A percentile compares a stretch with the other conserved stretches of the same genome.
These are phyloP conservation scores for Beauveria scarabaeidicola DNA, from an alignment of 2,329 filamentous ascomycete genomes.

Conservation along the genomic window DNA sequence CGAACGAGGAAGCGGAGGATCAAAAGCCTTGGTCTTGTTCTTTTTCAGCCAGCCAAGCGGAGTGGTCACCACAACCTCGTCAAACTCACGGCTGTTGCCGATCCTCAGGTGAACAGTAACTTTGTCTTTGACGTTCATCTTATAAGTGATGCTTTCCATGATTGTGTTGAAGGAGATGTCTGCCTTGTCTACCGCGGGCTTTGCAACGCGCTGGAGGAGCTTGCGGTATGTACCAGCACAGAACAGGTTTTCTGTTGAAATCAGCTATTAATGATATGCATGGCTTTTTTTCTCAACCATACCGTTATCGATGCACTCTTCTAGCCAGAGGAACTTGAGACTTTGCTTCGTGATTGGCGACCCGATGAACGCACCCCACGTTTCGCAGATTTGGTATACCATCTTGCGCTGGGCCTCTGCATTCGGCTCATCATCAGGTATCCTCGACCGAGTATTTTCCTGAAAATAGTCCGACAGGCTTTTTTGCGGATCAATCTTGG, in stretches of 20 bases:
- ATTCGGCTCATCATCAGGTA: conserved; percentile 35
- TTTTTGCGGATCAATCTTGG: conserved; percentile 36
- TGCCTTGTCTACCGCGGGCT: conserved; percentile 46
- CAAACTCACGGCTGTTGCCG: conserved; percentile 44
- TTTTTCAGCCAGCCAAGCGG: conserved; percentile 62
- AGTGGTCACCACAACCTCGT: conserved; percentile 59
- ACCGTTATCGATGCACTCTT: conserved; percentile 69
- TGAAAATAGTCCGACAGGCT: conserved; percentile 49
- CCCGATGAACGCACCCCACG: conserved; percentile 66
- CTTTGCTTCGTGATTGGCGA: conserved; percentile 56
- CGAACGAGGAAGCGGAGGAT: conserved; percentile 48
- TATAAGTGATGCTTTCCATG: conserved; percentile 34
- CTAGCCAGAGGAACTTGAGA: conserved; percentile 68
- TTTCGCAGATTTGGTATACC: conserved; percentile 47
- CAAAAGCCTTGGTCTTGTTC: conserved; percentile 45
- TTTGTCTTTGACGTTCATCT: conserved; percentile 21
- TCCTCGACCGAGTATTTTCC: conserved; percentile 34
- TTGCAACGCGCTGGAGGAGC: conserved; percentile 49
- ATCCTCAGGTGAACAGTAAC: conserved; percentile 38
- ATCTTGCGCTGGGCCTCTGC: conserved; percentile 32
- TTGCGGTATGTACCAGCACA: conserved; percentile 51
- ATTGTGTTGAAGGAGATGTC: conserved; percentile 43
- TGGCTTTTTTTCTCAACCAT: neutral
- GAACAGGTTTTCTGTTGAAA: conserved; percentile 46
- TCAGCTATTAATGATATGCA: neutral